phyloP scores from a whole-genome alignment of 2,329 filamentous ascomycete genomes.

The Cercospora beticola region DNA sequence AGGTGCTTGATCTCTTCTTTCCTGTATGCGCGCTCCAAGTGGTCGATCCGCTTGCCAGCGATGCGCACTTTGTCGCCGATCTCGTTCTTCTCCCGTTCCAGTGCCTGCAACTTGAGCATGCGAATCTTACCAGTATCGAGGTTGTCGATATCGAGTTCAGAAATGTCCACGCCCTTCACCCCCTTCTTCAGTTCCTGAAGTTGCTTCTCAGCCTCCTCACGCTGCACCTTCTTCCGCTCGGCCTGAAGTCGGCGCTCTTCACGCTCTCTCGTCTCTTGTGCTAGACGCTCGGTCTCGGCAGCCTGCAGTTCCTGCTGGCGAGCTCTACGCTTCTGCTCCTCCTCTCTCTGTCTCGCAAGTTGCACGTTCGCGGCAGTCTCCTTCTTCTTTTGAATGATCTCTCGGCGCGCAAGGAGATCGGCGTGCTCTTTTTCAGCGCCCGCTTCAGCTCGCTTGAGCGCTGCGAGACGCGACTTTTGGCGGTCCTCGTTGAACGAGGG shows the following conservation, averaged over 20 bases:
- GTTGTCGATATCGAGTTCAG: slow-evolving; percentile 79
- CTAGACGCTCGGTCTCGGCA: slow-evolving; percentile 82
- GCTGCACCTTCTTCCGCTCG: slow-evolving; percentile 71
- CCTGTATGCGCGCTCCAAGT: slow-evolving; percentile 93
- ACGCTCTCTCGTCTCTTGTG: slow-evolving; percentile 89
- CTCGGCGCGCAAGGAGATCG: slow-evolving; percentile 80
- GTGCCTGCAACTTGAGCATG: slow-evolving; percentile 88
- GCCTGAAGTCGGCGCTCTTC: slow-evolving; percentile 82
- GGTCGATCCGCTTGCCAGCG: slow-evolving; percentile 92
- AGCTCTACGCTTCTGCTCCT: slow-evolving; percentile 81
- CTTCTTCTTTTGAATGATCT: slow-evolving; percentile 94
- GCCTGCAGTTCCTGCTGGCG: slow-evolving; percentile 86
- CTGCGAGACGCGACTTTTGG: slow-evolving; percentile 73
- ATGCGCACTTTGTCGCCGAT: slow-evolving; percentile 87
- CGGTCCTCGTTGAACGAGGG: slow-evolving; percentile 81
- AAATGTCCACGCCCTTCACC: slow-evolving; percentile 79
- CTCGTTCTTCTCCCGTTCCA: slow-evolving; percentile 97
- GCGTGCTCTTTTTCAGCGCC: slow-evolving; percentile 91
- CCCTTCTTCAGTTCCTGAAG: slow-evolving; percentile 92
- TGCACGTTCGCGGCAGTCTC: slow-evolving; percentile 87
- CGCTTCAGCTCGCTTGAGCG: slow-evolving; percentile 75
- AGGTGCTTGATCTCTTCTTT: slow-evolving; percentile 95
- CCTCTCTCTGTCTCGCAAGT: slow-evolving; percentile 87
- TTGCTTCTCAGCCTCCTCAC: slow-evolving; percentile 70
- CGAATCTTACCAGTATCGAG: slow-evolving; percentile 66